These are phyloP conservation scores for Aspergillus thermomutatus DNA, from an alignment of 2,329 filamentous ascomycete genomes.

Conservation along the genomic window DNA sequence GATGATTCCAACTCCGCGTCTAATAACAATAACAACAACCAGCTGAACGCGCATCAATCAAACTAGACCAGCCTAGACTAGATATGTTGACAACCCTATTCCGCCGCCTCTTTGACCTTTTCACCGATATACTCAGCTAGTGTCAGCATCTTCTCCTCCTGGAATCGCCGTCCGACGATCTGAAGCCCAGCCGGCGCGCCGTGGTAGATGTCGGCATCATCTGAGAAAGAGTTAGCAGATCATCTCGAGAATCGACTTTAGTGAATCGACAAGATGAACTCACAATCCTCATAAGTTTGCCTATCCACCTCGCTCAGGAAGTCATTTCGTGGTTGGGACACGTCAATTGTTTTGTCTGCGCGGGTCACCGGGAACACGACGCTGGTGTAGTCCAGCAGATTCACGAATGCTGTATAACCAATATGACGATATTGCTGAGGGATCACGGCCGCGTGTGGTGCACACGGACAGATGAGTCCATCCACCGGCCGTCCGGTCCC, in stretches of 20 bases:
- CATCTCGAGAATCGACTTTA: background rate
- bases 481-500: conserved; percentile 54
- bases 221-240: conserved; percentile 23
- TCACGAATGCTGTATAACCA: conserved; percentile 48
- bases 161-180: conserved; percentile 47
- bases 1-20: background rate
- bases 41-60: background rate
- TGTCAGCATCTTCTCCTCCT: conserved; percentile 51
- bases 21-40: background rate
- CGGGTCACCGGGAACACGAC: conserved; percentile 55
- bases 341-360: conserved; percentile 51
- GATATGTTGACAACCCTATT: background rate
- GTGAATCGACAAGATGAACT: conserved; percentile 20
- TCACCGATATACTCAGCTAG: conserved; percentile 41
- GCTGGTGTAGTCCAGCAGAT: conserved; percentile 55
- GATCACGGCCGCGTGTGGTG: conserved; percentile 41
- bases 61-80: background rate
- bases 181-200: conserved; percentile 49
- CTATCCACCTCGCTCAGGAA: conserved; percentile 44
- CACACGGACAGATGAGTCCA: conserved; percentile 42
- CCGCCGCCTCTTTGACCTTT: background rate
- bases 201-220: conserved; percentile 49
- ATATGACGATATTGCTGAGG: conserved; percentile 45
- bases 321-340: conserved; percentile 31
- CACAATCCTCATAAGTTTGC: conserved; percentile 49